Conservation (phyloP, 1,284 basidiomycete genomes). For the Heterobasidion irregulare region DNA sequence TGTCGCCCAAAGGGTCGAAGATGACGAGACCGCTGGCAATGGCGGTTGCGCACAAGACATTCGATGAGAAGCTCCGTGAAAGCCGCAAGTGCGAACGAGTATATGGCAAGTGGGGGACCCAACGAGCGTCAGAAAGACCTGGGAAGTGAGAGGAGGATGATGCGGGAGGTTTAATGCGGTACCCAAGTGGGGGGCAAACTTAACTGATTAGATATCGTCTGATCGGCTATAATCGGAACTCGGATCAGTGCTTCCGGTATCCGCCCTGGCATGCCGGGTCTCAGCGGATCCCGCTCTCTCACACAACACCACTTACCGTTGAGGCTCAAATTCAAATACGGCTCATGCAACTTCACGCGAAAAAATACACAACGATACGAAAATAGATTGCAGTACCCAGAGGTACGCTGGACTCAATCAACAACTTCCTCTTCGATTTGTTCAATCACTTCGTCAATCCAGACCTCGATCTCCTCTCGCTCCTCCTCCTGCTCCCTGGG, state of each 20-base stretch:
- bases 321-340: neutral
- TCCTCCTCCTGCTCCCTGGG: slow-evolving; percentile 43
- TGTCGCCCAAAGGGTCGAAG: slow-evolving; percentile 47
- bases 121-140: slow-evolving; percentile 12
- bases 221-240: slow-evolving; percentile 3
- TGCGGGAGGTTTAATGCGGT: slow-evolving; percentile 8
- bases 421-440: slow-evolving; percentile 79
- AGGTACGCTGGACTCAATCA: slow-evolving; percentile 23
- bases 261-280: too few relatives aligned
- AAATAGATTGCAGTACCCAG: neutral
- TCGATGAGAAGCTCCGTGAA: slow-evolving; percentile 17
- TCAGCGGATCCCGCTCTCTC: neutral
- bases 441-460: slow-evolving; percentile 87
- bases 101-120: slow-evolving; percentile 6
- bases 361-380: neutral
- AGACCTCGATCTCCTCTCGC: slow-evolving; percentile 84
- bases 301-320: neutral
- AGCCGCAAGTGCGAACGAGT: slow-evolving; percentile 1
- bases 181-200: slow-evolving; percentile 1
- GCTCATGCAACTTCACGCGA: neutral
- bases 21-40: slow-evolving; percentile 24
- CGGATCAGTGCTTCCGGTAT: slow-evolving; percentile 5
- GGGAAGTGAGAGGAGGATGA: slow-evolving; percentile 11
- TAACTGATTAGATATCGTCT: slow-evolving; percentile 24
- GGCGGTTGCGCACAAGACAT: slow-evolving; percentile 12